A percentile compares a stretch with the other conserved stretches of the same genome.
phyloP scores from a whole-genome alignment of 2,329 filamentous ascomycete species.

The Xylaria sp. region DNA sequence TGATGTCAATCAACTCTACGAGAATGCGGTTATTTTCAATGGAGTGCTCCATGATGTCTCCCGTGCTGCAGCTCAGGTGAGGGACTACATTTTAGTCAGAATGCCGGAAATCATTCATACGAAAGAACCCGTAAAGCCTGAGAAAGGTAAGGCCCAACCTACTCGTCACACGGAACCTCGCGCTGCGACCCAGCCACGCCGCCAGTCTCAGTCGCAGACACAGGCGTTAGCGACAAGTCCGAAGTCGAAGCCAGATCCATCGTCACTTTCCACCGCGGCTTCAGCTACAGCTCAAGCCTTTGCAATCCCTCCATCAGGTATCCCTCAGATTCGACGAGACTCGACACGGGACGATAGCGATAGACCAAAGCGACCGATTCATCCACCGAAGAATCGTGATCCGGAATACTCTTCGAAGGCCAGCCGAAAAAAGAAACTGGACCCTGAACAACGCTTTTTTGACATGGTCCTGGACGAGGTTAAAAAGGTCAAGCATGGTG shows the following conservation, averaged over 20 bases:
- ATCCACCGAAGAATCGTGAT: constrained; percentile 89
- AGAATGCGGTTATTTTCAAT: constrained; percentile 86
- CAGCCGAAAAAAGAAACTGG: constrained; percentile 90
- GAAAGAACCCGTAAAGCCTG: constrained; percentile 68
- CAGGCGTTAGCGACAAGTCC: constrained; percentile 50
- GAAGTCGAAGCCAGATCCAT: constrained; percentile 50
- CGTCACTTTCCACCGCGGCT: constrained; percentile 49
- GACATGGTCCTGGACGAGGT: constrained; percentile 83
- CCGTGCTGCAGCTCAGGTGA: constrained; percentile 62
- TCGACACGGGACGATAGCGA: constrained; percentile 79
- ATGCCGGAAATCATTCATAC: constrained; percentile 55
- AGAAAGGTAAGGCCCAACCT: constrained; percentile 64
- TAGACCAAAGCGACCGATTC: constrained; percentile 91
- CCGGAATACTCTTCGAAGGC: constrained; percentile 81
- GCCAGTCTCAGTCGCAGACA: constrained; percentile 47
- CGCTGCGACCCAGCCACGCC: constrained; percentile 50
- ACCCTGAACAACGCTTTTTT: constrained; percentile 90
- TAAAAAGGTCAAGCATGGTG: constrained; percentile 75
- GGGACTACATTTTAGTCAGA: constrained; percentile 63
- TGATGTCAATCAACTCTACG: constrained; percentile 80
- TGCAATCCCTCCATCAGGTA: constrained; percentile 79
- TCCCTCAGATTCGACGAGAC: constrained; percentile 85
- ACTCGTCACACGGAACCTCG: constrained; percentile 59
- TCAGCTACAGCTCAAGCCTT: constrained; percentile 68
- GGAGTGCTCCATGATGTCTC: constrained; percentile 80